Evolutionary conservation across 164 flowering plant species (phyloP).

Genomic region (Magnolia sinica): DNA sequence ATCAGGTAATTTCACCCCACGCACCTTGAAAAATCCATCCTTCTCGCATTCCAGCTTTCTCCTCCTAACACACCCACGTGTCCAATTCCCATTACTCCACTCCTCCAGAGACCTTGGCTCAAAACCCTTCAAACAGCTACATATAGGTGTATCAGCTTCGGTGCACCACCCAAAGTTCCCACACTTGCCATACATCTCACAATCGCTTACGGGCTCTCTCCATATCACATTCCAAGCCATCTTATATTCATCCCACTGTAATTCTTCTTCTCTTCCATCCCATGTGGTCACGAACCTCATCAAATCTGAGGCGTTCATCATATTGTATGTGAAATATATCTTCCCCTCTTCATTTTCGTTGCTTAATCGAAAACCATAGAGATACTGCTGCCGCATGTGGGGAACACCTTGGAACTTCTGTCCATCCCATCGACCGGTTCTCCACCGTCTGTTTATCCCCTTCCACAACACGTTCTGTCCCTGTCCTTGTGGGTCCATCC

Average conservation of each 20-base stretch:
- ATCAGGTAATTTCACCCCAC: conserved; percentile 9
- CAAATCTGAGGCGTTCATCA: neutral
- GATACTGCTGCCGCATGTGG: neutral
- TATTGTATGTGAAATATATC: neutral
- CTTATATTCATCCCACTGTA: neutral
- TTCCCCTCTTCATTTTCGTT: conserved; percentile 3
- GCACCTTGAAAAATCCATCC: conserved; percentile 10
- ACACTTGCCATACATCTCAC: conserved; percentile 10
- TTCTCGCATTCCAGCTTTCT: conserved; percentile 10
- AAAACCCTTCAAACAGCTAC: conserved; percentile 16
- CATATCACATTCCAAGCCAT: neutral
- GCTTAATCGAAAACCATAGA: neutral
- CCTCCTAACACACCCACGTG: conserved; percentile 17
- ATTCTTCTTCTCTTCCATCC: neutral
- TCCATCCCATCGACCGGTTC: conserved; percentile 17
- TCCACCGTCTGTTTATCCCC: neutral
- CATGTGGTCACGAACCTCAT: neutral
- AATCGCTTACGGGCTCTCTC: neutral
- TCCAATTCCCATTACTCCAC: conserved; percentile 15
- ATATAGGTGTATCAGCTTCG: neutral
- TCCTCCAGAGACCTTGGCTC: conserved; percentile 9
- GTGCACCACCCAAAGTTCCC: conserved; percentile 10
- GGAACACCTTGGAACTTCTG: conserved; percentile 8
- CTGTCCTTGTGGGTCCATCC: conserved; percentile 8
- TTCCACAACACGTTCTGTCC: neutral